A percentile compares a stretch with the other conserved stretches of the same genome.
Conservation (phyloP, 495 filamentous ascomycete genomes). For the Lasiosphaeris hirsuta region DNA sequence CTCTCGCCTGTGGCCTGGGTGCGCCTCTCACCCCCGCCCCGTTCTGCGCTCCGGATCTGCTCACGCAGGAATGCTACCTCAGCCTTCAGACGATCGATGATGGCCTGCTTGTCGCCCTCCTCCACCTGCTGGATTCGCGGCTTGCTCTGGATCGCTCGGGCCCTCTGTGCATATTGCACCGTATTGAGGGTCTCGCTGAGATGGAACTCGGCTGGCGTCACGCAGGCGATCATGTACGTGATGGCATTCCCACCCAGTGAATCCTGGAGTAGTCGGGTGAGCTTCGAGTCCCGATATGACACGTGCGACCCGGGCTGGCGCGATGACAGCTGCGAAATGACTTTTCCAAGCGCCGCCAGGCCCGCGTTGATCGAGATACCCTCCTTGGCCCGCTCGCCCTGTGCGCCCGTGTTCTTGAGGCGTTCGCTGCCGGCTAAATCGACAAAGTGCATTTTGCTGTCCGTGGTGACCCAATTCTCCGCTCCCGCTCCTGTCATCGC, state of each 20-base stretch:
- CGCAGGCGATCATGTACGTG: conserved; percentile 99
- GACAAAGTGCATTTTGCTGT: conserved; percentile 98
- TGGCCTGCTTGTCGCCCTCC: conserved; percentile 89
- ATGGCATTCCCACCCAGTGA: conserved; percentile 97
- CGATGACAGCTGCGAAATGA: conserved; percentile 96
- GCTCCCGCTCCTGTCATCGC: conserved; percentile 61
- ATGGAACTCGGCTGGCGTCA: conserved; percentile 95
- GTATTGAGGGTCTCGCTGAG: conserved; percentile 97
- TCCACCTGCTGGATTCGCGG: conserved; percentile 93
- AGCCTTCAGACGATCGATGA: conserved; percentile 90
- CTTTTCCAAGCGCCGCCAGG: conserved; percentile 91
- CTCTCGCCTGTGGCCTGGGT: conserved; percentile 61
- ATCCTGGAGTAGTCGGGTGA: conserved; percentile 94
- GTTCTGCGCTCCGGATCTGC: conserved; percentile 76
- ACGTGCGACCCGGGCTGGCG: conserved; percentile 85
- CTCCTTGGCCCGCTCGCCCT: conserved; percentile 91
- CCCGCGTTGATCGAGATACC: conserved; percentile 99
- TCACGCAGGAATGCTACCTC: conserved; percentile 93
- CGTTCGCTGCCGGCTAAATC: conserved; percentile 97
- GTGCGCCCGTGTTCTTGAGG: conserved; percentile 94
- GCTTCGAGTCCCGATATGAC: conserved; percentile 94
- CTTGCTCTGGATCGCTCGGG: conserved; percentile 95
- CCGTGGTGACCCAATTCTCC: conserved; percentile 73
- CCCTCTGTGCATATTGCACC: conserved; percentile 93
- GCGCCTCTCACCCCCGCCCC: conserved; percentile 54